Conservation (phyloP, 1,139 yeast genomes). For the Wickerhamiella pararugosa region DNA sequence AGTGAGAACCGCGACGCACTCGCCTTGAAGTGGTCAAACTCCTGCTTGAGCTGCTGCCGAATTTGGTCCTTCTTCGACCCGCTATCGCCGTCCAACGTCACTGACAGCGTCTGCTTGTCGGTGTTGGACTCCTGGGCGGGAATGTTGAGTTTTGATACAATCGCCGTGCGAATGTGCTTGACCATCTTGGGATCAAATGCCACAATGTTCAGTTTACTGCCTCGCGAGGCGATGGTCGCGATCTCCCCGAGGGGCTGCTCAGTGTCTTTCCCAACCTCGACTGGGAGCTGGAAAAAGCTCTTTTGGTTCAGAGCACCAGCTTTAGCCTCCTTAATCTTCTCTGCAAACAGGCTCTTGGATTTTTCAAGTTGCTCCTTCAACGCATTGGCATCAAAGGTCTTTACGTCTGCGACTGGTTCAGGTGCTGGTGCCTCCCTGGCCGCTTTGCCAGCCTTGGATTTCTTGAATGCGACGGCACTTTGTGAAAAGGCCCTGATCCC, state of each 20-base stretch:
- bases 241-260: slow-evolving; percentile 40
- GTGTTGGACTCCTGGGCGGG: slow-evolving; percentile 65
- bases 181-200: slow-evolving; percentile 70
- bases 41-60: slow-evolving; percentile 38
- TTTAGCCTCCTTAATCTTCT: slow-evolving; percentile 44
- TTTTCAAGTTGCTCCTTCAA: slow-evolving; percentile 35
- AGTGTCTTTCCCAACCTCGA: slow-evolving; percentile 36
- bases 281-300: slow-evolving; percentile 45
- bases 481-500: no score
- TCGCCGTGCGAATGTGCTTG: slow-evolving; percentile 53
- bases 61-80: slow-evolving; percentile 49
- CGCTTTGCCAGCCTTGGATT: background rate
- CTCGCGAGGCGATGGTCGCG: slow-evolving; percentile 66
- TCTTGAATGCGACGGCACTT: no score
- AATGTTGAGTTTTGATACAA: slow-evolving; percentile 52
- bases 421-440: slow-evolving; percentile 15
- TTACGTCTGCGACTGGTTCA: background rate
- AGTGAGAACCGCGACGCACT: slow-evolving; percentile 40
- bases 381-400: slow-evolving; percentile 17
- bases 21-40: slow-evolving; percentile 48
- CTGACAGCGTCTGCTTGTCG: slow-evolving; percentile 57
- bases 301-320: slow-evolving; percentile 54
- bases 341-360: slow-evolving; percentile 38
- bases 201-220: slow-evolving; percentile 48
- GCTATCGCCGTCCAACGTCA: slow-evolving; percentile 63